Conservation (phyloP, 495 filamentous ascomycete genomes). For the Talaromyces thailandensis region DNA sequence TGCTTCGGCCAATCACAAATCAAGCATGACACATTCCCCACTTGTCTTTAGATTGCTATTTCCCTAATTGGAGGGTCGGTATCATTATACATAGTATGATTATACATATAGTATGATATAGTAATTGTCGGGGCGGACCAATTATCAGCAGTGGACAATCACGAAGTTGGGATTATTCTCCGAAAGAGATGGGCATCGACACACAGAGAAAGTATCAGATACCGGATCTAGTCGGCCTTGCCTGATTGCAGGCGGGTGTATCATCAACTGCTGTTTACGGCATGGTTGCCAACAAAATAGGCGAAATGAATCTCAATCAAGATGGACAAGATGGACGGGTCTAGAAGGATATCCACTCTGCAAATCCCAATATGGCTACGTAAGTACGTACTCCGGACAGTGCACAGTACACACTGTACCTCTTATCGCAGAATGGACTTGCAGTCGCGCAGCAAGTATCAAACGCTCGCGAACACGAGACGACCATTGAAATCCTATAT, state of each 20-base stretch:
- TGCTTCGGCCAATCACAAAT: not conserved
- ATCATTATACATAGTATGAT: too few species aligned
- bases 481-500: not conserved
- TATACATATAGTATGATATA: too few species aligned
- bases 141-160: too few species aligned
- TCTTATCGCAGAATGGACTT: not conserved
- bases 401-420: not conserved
- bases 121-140: not conserved
- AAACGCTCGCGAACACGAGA: not conserved
- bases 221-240: not conserved
- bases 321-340: not conserved
- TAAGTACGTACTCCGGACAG: not conserved
- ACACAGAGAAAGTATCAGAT: not conserved
- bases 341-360: not conserved
- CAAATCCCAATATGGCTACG: not conserved
- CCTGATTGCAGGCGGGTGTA: not conserved
- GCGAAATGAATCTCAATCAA: not conserved
- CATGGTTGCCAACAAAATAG: not conserved
- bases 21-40: not conserved
- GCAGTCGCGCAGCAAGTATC: not conserved
- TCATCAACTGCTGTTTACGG: not conserved
- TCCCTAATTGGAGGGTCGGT: not conserved
- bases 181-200: not conserved
- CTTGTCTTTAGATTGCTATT: not conserved
- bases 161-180: not conserved